Evolutionary conservation across 305 asterid genomes (phyloP).

Genomic region (Fraxinus velutina): DNA sequence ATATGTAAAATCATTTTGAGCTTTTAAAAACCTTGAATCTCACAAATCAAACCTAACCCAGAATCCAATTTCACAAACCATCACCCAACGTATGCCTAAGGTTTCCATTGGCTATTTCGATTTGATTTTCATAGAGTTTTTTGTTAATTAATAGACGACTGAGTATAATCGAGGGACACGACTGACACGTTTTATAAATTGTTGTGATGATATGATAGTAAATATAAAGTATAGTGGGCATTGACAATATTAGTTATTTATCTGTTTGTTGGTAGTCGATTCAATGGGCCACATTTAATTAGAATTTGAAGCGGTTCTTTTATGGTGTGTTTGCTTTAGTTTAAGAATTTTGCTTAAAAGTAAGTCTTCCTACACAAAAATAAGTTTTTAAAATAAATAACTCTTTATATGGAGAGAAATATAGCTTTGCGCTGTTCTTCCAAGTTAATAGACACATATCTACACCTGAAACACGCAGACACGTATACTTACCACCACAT

Average conservation of each 20-base stretch:
- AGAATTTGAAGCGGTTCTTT: background rate
- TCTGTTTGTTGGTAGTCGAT: background rate
- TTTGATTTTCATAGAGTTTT: background rate
- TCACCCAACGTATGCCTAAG: background rate
- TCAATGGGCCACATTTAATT: background rate
- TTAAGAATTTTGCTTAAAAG: background rate
- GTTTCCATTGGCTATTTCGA: background rate
- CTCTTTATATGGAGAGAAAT: too few relatives aligned
- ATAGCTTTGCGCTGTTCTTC: too few relatives aligned
- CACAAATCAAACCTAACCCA: too few relatives aligned
- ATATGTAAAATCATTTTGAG: background rate
- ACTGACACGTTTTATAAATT: too few relatives aligned
- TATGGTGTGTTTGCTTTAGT: background rate
- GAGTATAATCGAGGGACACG: background rate
- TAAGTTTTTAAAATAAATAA: too few relatives aligned
- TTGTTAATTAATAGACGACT: too few relatives aligned
- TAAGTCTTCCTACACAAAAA: background rate
- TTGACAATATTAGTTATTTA: too few relatives aligned
- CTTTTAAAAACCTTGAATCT: background rate
- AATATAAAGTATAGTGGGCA: too few relatives aligned
- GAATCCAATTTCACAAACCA: background rate
- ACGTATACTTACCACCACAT: too few relatives aligned
- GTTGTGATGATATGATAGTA: background rate
- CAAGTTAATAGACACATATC: too few relatives aligned
- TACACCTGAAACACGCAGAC: too few relatives aligned